A percentile compares a stretch with the other conserved stretches of the same genome.
Conservation (phyloP, 2,329 filamentous ascomycete species). For the Trichophyton rubrum region DNA sequence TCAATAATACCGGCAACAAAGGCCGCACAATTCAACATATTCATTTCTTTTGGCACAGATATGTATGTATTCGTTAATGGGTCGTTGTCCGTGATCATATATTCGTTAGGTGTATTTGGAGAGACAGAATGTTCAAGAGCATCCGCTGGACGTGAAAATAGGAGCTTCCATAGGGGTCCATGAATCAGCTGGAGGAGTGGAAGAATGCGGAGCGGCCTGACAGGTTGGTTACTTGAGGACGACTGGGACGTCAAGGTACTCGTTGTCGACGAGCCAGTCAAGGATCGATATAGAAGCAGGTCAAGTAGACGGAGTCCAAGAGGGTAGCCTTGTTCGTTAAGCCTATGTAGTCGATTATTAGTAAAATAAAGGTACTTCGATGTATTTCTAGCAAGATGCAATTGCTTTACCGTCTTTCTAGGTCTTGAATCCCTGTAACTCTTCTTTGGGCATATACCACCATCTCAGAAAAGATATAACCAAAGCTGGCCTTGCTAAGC, state of each 20-base stretch:
- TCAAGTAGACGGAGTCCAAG: constrained; percentile 91
- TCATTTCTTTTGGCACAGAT: constrained; percentile 88
- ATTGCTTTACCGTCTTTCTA: constrained; percentile 65
- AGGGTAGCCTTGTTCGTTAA: constrained; percentile 85
- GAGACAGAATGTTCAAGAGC: constrained; percentile 79
- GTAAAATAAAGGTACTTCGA: not conserved
- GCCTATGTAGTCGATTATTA: constrained; percentile 38
- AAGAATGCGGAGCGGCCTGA: constrained; percentile 75
- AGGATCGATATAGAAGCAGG: constrained; percentile 76
- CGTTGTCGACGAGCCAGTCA: constrained; percentile 69
- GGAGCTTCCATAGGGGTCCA: constrained; percentile 78
- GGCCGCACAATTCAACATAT: constrained; percentile 87
- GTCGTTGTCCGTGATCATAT: constrained; percentile 99
- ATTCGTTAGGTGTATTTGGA: constrained; percentile 76
- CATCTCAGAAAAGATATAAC: constrained; percentile 94
- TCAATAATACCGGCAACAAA: constrained; percentile 93
- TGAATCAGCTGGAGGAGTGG: constrained; percentile 91
- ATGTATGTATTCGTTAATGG: constrained; percentile 92
- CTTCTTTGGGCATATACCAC: constrained; percentile 84
- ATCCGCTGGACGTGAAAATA: constrained; percentile 84
- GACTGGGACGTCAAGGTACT: constrained; percentile 66
- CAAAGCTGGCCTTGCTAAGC: constrained; percentile 85
- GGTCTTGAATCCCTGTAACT: constrained; percentile 83
- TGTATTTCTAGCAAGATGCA: not conserved
- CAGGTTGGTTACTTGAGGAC: constrained; percentile 48